Evolutionary conservation across 768 basidiomycete genomes (phyloP), one percentile per base, ranked within the genome.

Genomic region (Panaeolus cyanescens): DNA sequence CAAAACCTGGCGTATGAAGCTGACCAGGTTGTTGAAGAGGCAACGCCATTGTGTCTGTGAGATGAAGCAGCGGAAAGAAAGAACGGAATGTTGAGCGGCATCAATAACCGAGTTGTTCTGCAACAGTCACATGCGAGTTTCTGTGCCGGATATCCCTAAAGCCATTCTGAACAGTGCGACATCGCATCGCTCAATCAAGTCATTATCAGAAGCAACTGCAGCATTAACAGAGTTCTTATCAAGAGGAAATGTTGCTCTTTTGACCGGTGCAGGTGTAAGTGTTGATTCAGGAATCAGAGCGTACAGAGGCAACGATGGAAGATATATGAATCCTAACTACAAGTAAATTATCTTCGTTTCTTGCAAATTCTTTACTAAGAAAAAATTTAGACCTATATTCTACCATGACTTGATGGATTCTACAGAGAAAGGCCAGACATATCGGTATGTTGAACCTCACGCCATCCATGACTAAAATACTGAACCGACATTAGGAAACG

Each of bases 241-340:
- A 0, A 75, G 80, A 4, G 93, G 93, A n/a, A 89, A 86, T 72
- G 85, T 86, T 54, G 77, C 89, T 0, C 77, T 95, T 15, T 72
- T 98, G 58, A 95, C 94, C 0, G 95, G 95, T 2, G 96, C 96
- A 0, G 96, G 96, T 6, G 92, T 97, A 65, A 93, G 91, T 71
- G 95, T 98, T 30, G 96, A 98, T 73, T 93, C 91, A 28, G 96
- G 96, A 45, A 96, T 99, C 62, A 81, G 93, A 65, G 95, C 95
- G n/a, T 97, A 98, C 74, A 80, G 95, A 60, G 95, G 95, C 36
- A 71, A 80, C 62, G 92, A 96, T 69, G 95, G 95, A 15, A 79
- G 89, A 64, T 94, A 94, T 74, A 86, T 92, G 85, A 92, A 94
- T 68, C 92, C 91, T n/a, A 90, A 93, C 72, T 93, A 92, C 79